These are phyloP conservation scores for Endotrypanum monterogeii DNA, from an alignment of 208 protist genomes.

Conservation along the genomic window DNA sequence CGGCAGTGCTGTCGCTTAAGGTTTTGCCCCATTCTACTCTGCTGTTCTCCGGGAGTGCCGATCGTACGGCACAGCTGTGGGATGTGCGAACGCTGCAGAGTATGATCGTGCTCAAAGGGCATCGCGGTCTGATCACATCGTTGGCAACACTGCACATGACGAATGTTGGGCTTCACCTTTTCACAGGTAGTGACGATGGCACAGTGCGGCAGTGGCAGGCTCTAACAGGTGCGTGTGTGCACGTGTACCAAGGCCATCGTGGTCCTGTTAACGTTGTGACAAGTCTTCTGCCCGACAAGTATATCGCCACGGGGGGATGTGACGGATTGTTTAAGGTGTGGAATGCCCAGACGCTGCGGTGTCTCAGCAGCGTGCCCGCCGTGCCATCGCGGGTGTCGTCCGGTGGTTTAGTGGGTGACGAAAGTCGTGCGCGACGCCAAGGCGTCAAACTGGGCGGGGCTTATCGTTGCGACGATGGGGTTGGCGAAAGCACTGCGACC, in stretches of 20 bases:
- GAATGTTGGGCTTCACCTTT: slow-evolving; percentile 35
- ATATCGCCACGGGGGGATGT: slow-evolving; percentile 36
- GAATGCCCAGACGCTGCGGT: slow-evolving; percentile 37
- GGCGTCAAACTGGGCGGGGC: not conserved
- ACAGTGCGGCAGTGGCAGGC: slow-evolving; percentile 60
- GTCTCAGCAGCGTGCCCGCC: slow-evolving; percentile 32
- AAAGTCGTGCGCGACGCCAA: not conserved
- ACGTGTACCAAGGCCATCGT: slow-evolving; percentile 43
- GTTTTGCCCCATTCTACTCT: slow-evolving; percentile 19
- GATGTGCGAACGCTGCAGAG: slow-evolving; percentile 46
- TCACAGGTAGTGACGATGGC: slow-evolving; percentile 57
- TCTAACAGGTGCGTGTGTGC: slow-evolving; percentile 37
- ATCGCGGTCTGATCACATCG: slow-evolving; percentile 35
- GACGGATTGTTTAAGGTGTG: slow-evolving; percentile 45
- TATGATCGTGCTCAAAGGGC: slow-evolving; percentile 40
- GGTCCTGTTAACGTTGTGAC: slow-evolving; percentile 43
- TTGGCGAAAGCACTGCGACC: not conserved
- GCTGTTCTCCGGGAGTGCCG: slow-evolving; percentile 43
- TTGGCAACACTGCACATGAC: slow-evolving; percentile 27
- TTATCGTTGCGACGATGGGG: not conserved
- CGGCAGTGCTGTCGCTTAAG: slow-evolving; percentile 34
- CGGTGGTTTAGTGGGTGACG: not conserved
- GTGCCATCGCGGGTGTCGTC: slow-evolving; percentile 12
- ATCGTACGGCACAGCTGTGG: slow-evolving; percentile 49
- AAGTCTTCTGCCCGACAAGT: slow-evolving; percentile 28